Evolutionary conservation across 352 stramenopile species (phyloP).

Genomic region (Phytopythium ostracodes): DNA sequence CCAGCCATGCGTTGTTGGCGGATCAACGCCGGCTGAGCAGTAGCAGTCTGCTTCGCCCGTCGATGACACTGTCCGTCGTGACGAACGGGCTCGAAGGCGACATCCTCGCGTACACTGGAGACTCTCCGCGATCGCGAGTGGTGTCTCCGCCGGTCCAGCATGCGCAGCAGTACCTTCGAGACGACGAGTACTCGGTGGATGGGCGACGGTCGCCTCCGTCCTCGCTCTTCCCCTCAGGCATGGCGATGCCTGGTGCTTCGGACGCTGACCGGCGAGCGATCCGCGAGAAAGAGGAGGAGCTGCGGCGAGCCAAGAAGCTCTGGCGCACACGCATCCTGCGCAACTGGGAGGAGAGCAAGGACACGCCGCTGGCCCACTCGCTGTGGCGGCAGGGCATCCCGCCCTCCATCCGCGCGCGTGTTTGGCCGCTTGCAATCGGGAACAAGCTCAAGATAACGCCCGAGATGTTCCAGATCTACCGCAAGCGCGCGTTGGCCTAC

Average conservation of each 20-base stretch:
- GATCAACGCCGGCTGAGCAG: neutral
- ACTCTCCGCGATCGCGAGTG: neutral
- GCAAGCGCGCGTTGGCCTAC: slow-evolving; percentile 46
- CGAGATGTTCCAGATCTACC: slow-evolving; percentile 86
- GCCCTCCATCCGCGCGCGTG: slow-evolving; percentile 70
- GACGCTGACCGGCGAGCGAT: slow-evolving; percentile 18
- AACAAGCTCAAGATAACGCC: slow-evolving; percentile 86
- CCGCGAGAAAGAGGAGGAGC: slow-evolving; percentile 77
- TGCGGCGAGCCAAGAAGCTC: slow-evolving; percentile 78
- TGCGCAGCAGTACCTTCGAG: neutral
- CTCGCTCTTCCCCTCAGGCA: neutral
- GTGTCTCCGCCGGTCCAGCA: slow-evolving; percentile 1
- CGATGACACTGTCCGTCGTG: neutral
- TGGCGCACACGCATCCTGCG: slow-evolving; percentile 76
- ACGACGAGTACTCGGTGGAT: neutral
- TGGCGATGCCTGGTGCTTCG: neutral
- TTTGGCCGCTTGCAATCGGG: slow-evolving; percentile 83
- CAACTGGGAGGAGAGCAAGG: slow-evolving; percentile 73
- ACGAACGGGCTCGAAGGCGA: neutral
- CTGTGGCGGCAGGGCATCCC: slow-evolving; percentile 83
- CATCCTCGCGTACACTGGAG: neutral
- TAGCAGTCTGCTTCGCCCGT: neutral
- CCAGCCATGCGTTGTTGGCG: neutral
- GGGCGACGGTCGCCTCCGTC: slow-evolving; percentile 1
- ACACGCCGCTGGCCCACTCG: slow-evolving; percentile 68